Percentiles rank a stretch among this genome's conserved stretches.
These are phyloP conservation scores for Mimosa bimucronata DNA, from an alignment of 306 rosid species.

Conservation along the genomic window DNA sequence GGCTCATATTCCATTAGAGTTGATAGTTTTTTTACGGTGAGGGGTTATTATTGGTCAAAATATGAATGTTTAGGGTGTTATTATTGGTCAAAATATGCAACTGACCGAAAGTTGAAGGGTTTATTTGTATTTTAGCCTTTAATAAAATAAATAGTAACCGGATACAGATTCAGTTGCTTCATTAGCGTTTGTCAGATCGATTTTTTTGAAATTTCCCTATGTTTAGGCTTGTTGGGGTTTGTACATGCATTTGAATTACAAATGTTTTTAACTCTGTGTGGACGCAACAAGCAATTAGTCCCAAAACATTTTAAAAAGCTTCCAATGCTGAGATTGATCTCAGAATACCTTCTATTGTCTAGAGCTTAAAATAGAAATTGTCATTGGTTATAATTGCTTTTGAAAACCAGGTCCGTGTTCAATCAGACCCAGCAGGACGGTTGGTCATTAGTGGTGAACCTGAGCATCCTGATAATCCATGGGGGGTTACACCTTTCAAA, in stretches of 20 bases:
- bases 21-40: no score
- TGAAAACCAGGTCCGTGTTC: slow-evolving; percentile 84
- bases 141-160: neutral
- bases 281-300: slow-evolving; percentile 2
- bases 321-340: slow-evolving; percentile 23
- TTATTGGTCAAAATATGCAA: no score
- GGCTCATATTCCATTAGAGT: no score
- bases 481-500: slow-evolving; percentile 98
- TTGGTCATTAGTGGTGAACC: slow-evolving; percentile 97
- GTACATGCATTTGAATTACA: neutral
- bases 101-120: no score
- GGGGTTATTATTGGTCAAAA: no score
- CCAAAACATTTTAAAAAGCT: neutral
- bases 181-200: slow-evolving; percentile 5
- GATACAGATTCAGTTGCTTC: neutral
- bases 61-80: no score
- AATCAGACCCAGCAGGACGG: slow-evolving; percentile 95
- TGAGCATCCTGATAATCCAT: slow-evolving; percentile 86
- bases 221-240: slow-evolving; percentile 13
- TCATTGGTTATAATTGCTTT: slow-evolving; percentile 21
- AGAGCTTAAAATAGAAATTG: neutral
- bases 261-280: neutral
- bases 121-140: no score
- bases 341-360: neutral
- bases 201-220: neutral